Evolutionary conservation across 225 moss, liverwort and hornwort species (phyloP).

Genomic region (Sphagnum contortum): DNA sequence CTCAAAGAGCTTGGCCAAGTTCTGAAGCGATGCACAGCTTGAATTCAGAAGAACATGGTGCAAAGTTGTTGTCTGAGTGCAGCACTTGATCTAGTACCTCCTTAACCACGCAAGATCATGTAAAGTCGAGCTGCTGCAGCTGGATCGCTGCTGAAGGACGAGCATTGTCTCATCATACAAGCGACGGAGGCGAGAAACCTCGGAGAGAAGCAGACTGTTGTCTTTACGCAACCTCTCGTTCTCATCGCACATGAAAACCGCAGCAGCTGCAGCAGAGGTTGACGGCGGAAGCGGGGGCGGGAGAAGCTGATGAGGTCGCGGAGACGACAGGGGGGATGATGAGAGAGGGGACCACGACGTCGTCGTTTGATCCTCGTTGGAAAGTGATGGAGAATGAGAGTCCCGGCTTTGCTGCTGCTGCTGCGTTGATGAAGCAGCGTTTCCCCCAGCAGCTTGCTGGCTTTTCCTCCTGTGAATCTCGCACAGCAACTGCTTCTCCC

Average conservation of each 20-base stretch:
- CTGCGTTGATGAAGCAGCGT: conserved; percentile 6
- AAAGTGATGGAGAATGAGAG: conserved; percentile 60
- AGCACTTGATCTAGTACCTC: too few species aligned
- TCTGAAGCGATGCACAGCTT: too few species aligned
- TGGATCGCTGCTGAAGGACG: conserved; percentile 63
- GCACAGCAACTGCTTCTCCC: conserved; percentile 66
- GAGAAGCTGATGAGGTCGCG: conserved; percentile 8
- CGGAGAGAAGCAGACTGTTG: conserved; percentile 62
- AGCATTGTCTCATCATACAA: conserved; percentile 67
- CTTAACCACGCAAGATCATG: too few species aligned
- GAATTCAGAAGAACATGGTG: conserved; percentile 15
- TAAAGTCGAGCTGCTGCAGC: background rate
- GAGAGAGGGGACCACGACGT: conserved; percentile 61
- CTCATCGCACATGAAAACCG: conserved; percentile 54
- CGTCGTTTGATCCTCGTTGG: conserved; percentile 43
- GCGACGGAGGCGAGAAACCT: conserved; percentile 52
- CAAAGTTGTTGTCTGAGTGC: conserved; percentile 17
- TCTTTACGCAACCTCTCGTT: conserved; percentile 65
- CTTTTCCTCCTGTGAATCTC: conserved; percentile 73
- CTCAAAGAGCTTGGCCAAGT: conserved; percentile 15
- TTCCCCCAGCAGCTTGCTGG: conserved; percentile 20
- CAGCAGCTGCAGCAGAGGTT: conserved; percentile 6
- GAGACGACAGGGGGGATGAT: conserved; percentile 55
- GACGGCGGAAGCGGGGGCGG: conserved; percentile 1
- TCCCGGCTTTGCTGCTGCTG: conserved; percentile 28